Conservation (phyloP, 2,329 filamentous ascomycete genomes). For the Claviceps sp. region DNA sequence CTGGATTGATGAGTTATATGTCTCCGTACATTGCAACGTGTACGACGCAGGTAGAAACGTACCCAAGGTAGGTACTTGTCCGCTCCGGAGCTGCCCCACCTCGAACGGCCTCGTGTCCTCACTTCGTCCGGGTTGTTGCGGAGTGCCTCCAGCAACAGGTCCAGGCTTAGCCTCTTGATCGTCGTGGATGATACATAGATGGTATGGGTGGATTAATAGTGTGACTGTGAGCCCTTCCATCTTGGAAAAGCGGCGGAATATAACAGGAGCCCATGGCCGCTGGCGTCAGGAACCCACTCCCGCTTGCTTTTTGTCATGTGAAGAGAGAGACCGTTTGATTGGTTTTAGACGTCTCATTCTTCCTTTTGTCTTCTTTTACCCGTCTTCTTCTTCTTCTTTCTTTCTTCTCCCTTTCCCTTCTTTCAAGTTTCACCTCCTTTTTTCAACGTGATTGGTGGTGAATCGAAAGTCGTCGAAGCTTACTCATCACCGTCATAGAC, state of each 20-base stretch:
- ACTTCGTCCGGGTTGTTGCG: background rate
- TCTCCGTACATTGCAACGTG: too few relatives aligned
- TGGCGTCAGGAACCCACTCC: background rate
- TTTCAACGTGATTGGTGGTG: background rate
- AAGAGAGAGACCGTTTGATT: background rate
- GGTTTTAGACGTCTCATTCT: background rate
- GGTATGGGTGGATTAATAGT: background rate
- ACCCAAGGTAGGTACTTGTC: too few relatives aligned
- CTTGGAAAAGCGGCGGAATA: background rate
- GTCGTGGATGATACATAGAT: background rate
- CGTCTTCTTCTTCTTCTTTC: background rate
- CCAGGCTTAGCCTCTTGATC: conserved; percentile 1
- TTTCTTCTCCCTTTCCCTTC: background rate
- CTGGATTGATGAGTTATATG: too few relatives aligned
- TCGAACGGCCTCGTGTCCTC: conserved; percentile 3
- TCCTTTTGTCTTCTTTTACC: background rate
- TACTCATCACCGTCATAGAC: too few relatives aligned
- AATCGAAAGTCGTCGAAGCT: too few relatives aligned
- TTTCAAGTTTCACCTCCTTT: too few relatives aligned
- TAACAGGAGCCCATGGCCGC: background rate
- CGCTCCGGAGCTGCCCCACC: background rate
- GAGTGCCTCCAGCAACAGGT: background rate
- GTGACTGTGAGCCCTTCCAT: too few relatives aligned
- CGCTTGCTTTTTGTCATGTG: background rate
- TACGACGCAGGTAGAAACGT: too few relatives aligned